A percentile compares a stretch with the other conserved stretches of the same genome.
Conservation (phyloP, 305 asterid genomes). For the Euphrasia arctica region DNA sequence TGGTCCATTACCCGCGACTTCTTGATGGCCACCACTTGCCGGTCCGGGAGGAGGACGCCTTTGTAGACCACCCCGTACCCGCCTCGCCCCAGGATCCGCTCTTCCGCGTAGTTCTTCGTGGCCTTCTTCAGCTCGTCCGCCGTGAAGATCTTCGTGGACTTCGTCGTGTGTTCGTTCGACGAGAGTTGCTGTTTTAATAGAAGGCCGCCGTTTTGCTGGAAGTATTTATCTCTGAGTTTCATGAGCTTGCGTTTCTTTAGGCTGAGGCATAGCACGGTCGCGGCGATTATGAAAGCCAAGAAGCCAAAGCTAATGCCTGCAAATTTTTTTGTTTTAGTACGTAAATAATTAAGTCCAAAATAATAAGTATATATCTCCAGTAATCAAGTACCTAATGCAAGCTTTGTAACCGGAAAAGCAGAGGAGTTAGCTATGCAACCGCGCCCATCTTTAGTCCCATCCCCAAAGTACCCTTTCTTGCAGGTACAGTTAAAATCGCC, state of each 20-base stretch:
- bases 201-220: slow-evolving; percentile 54
- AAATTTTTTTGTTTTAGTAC: background rate
- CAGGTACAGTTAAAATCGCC: slow-evolving; percentile 40
- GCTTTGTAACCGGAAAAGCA: slow-evolving; percentile 37
- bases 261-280: slow-evolving; percentile 30
- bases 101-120: slow-evolving; percentile 43
- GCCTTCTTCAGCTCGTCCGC: slow-evolving; percentile 47
- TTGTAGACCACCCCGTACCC: slow-evolving; percentile 47
- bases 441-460: slow-evolving; percentile 25
- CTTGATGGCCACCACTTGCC: slow-evolving; percentile 42
- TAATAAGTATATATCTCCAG: no score
- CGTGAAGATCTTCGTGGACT: slow-evolving; percentile 41
- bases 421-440: slow-evolving; percentile 42
- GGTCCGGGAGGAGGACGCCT: slow-evolving; percentile 37
- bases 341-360: no score
- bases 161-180: slow-evolving; percentile 29
- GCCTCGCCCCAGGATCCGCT: slow-evolving; percentile 45
- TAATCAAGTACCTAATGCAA: slow-evolving; percentile 42
- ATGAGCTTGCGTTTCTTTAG: slow-evolving; percentile 33
- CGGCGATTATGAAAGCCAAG: slow-evolving; percentile 32
- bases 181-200: slow-evolving; percentile 49
- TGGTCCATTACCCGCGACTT: slow-evolving; percentile 43
- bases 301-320: slow-evolving; percentile 54
- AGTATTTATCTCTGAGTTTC: slow-evolving; percentile 43
- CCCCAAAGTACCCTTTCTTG: slow-evolving; percentile 32